Conservation (phyloP, 2,329 filamentous ascomycete species). For the Neurospora sp. region DNA sequence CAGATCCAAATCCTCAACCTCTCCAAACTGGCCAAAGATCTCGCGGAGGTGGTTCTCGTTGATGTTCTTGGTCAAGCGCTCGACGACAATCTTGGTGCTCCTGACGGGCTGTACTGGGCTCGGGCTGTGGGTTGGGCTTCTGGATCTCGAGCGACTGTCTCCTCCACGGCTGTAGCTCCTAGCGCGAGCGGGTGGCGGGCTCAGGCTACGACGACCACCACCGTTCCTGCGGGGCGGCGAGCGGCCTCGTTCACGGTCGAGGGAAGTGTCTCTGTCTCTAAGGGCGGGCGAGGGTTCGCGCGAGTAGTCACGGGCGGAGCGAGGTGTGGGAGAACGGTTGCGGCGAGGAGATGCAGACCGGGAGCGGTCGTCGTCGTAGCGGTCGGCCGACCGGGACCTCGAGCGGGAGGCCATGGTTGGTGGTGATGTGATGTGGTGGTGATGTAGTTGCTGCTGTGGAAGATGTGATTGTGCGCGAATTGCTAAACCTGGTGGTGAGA, state of each 20-base stretch:
- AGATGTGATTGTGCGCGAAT: not conserved
- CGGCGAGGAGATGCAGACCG: slow-evolving; percentile 5
- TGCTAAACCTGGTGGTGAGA: not conserved
- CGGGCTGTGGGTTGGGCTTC: slow-evolving; percentile 27
- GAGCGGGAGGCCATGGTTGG: slow-evolving; percentile 13
- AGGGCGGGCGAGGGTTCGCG: slow-evolving; percentile 22
- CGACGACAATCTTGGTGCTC: slow-evolving; percentile 75
- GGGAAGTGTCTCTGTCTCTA: slow-evolving; percentile 13
- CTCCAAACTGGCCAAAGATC: slow-evolving; percentile 83
- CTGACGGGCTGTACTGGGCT: slow-evolving; percentile 29
- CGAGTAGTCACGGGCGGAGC: slow-evolving; percentile 11
- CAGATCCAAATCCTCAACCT: slow-evolving; percentile 77
- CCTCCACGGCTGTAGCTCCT: slow-evolving; percentile 25
- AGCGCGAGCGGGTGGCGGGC: slow-evolving; percentile 14
- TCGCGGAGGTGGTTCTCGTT: slow-evolving; percentile 80
- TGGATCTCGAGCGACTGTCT: slow-evolving; percentile 17
- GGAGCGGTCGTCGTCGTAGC: slow-evolving; percentile 8
- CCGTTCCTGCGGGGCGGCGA: slow-evolving; percentile 25
- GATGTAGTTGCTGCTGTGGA: not conserved
- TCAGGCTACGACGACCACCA: slow-evolving; percentile 20
- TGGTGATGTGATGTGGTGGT: not conserved
- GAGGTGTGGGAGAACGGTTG: slow-evolving; percentile 10
- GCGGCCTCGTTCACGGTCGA: slow-evolving; percentile 17
- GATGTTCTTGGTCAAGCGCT: slow-evolving; percentile 92
- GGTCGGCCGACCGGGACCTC: slow-evolving; percentile 10